Conservation (phyloP, 495 filamentous ascomycete genomes). For the Penicillium manginii region DNA sequence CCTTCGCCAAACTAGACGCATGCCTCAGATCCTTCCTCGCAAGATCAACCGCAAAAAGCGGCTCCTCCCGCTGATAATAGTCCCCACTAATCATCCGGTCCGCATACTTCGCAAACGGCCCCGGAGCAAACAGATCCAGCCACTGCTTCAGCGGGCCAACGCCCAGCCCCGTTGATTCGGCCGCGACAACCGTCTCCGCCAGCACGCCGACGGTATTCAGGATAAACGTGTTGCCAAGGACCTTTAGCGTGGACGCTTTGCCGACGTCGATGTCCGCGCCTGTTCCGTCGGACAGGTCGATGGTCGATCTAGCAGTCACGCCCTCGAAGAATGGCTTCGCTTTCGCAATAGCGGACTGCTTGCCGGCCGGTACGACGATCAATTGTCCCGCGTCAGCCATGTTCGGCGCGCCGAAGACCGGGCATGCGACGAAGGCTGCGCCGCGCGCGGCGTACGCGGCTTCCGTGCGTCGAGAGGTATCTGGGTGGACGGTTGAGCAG, state of each 20-base stretch:
- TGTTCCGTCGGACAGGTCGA: constrained; percentile 50
- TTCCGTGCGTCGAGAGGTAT: constrained; percentile 70
- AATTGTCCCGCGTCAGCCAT: constrained; percentile 78
- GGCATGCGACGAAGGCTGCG: constrained; percentile 76
- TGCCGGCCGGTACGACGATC: constrained; percentile 76
- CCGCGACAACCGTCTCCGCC: constrained; percentile 73
- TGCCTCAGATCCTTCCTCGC: constrained; percentile 86
- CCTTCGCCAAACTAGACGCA: constrained; percentile 66
- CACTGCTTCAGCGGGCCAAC: constrained; percentile 66
- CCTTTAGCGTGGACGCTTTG: constrained; percentile 60
- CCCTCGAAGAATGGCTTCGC: constrained; percentile 77
- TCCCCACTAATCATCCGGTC: constrained; percentile 74
- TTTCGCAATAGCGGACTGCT: constrained; percentile 59
- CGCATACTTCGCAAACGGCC: constrained; percentile 66
- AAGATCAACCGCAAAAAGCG: constrained; percentile 84
- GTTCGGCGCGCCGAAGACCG: constrained; percentile 81
- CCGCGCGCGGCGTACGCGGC: constrained; percentile 57
- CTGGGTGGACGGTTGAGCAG: constrained; percentile 86
- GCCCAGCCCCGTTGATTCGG: constrained; percentile 82
- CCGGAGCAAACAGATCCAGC: constrained; percentile 64
- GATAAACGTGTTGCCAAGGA: constrained; percentile 87
- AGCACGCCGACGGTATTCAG: constrained; percentile 80
- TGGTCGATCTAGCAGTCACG: constrained; percentile 71
- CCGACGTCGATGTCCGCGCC: constrained; percentile 37
- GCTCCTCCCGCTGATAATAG: constrained; percentile 71